Base-by-base conservation (phyloP, 305 asterid species). In the Petunia hybrid region DNA sequence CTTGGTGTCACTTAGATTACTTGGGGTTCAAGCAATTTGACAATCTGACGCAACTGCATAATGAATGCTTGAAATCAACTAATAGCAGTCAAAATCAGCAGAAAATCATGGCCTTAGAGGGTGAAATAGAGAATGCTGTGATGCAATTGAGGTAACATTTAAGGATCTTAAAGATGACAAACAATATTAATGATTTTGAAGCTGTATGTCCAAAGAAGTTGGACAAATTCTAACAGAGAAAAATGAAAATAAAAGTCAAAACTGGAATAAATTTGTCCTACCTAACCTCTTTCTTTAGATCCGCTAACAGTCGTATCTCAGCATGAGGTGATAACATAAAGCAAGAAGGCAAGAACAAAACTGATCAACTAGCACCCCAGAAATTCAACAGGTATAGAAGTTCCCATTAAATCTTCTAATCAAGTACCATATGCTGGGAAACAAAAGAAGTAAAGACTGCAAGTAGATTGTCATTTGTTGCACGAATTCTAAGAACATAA, bases 1-100 rank as follows among this genome's bases (percentile, higher is more conserved):
- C 78, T 22, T 48, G 75, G 85, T 14, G 12, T 51, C 57, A 51
- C 57, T 51, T 14, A 51, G 57, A 51, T 14, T 2, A 51, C 57
- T 14, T 51, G 57, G 56, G n/a, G 14, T 22, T 51, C 12, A 51
- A 51, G n/a, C 57, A 51, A 51, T 51, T 51, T 10, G n/a, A 51
- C 4, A 51, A 14, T 51, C 57, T 2, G 5, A 51, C 57, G 12
- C 57, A 1, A 51, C 57, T 51, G 57, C 57, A 51, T 14, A 8
- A 10, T 51, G 5, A 51, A 51, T 51, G 12, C 57, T 51, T 51
- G 57, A 51, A 51, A 51, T 51, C 14, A 51, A 10, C 12, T 51
- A 8, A 14, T 51, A 51, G 57, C 57, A 51, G 57, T 22, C 57
- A 13, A 51, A 51, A 51, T 3, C 57, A 51, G 57, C 57, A 51